Percentiles rank a stretch among this genome's conserved stretches.
Conservation (phyloP, 495 filamentous ascomycete genomes). For the Rostrohypoxylon terebratum region DNA sequence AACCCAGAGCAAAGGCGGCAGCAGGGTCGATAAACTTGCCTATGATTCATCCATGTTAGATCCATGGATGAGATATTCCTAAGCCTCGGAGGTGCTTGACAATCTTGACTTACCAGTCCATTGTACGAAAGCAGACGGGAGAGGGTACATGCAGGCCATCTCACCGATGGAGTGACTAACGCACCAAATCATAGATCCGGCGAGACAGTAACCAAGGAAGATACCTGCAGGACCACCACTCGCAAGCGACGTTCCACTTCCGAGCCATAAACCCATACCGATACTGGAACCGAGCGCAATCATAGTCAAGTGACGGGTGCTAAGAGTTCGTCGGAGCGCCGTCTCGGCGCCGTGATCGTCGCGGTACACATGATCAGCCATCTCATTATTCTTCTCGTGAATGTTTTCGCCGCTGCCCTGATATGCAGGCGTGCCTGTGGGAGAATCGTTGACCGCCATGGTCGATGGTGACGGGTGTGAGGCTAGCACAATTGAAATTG, state of each 20-base stretch:
- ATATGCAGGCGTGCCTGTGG: not conserved
- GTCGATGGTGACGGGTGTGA: not conserved
- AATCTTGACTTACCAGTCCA: slow-evolving; percentile 58
- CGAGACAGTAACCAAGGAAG: slow-evolving; percentile 70
- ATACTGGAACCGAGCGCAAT: slow-evolving; percentile 73
- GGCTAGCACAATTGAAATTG: not conserved
- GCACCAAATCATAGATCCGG: slow-evolving; percentile 67
- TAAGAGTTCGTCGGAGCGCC: slow-evolving; percentile 36
- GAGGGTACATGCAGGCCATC: slow-evolving; percentile 73
- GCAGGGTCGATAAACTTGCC: slow-evolving; percentile 70
- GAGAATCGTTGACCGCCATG: slow-evolving; percentile 15
- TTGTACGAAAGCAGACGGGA: slow-evolving; percentile 72
- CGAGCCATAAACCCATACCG: slow-evolving; percentile 73
- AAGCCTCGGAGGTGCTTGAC: not conserved
- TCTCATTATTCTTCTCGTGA: slow-evolving; percentile 15
- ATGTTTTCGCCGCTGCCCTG: slow-evolving; percentile 14
- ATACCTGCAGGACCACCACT: slow-evolving; percentile 69
- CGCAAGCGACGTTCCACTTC: slow-evolving; percentile 67
- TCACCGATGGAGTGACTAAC: slow-evolving; percentile 64
- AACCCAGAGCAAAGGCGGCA: slow-evolving; percentile 76
- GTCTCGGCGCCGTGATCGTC: slow-evolving; percentile 41
- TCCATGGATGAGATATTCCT: not conserved
- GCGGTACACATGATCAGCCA: not conserved
- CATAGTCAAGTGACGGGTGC: slow-evolving; percentile 68
- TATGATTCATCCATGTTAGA: slow-evolving; percentile 11